These are phyloP conservation scores for Tulasnella sp. DNA, from an alignment of 768 basidiomycete genomes.

Conservation along the genomic window DNA sequence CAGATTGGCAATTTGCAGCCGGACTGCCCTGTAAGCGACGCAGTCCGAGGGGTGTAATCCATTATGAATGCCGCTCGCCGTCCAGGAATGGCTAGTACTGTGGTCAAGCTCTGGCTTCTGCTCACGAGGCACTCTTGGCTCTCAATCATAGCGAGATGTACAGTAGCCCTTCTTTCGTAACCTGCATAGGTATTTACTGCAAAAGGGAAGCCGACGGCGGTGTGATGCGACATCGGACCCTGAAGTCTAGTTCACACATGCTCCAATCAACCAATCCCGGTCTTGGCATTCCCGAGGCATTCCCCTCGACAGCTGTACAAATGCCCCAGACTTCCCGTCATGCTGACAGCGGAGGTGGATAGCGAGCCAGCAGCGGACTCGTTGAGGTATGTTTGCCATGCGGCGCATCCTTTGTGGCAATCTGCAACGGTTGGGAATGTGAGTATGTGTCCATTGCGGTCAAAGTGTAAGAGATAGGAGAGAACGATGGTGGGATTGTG, in stretches of 20 bases:
- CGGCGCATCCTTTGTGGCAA: conserved; percentile 7
- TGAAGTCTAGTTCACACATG: not conserved
- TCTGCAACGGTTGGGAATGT: not conserved
- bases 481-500: not conserved
- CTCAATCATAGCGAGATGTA: not conserved
- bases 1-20: no score
- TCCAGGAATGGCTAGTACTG: no score
- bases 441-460: not conserved
- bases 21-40: no score
- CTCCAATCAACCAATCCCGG: not conserved
- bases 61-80: no score
- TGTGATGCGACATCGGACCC: not conserved
- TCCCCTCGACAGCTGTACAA: not conserved
- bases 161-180: not conserved
- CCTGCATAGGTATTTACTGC: no score
- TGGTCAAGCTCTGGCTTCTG: no score
- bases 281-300: not conserved
- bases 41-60: no score
- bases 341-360: not conserved
- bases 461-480: not conserved
- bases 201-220: not conserved
- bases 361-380: not conserved
- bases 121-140: no score
- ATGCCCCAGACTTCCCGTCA: not conserved
- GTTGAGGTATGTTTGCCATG: not conserved